Conservation (phyloP, 2,329 filamentous ascomycete genomes). For the Ophiostoma triangulosporum region DNA sequence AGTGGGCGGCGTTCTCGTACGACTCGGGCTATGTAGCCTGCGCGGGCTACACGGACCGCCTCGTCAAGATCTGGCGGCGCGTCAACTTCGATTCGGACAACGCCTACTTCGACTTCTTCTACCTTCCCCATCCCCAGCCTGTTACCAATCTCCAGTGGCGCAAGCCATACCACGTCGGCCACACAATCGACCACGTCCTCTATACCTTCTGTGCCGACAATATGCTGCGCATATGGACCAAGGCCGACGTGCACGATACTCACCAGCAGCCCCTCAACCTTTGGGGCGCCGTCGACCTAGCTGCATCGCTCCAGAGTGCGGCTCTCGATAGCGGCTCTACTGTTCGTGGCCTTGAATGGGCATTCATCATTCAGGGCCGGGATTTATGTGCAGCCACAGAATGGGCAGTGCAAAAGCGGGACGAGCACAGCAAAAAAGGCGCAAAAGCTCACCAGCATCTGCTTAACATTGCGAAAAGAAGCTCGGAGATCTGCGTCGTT, state of each 20-base stretch:
- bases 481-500: constrained; percentile 75
- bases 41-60: constrained; percentile 59
- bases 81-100: constrained; percentile 72
- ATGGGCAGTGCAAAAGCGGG: constrained; percentile 50
- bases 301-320: constrained; percentile 48
- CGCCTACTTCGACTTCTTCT: constrained; percentile 78
- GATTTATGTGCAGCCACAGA: constrained; percentile 71
- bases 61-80: constrained; percentile 88
- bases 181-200: constrained; percentile 71
- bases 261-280: constrained; percentile 56
- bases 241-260: constrained; percentile 52
- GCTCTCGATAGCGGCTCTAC: constrained; percentile 9
- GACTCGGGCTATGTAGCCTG: constrained; percentile 82
- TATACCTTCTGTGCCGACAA: constrained; percentile 82
- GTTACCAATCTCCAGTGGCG: constrained; percentile 85
- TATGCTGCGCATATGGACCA: constrained; percentile 69
- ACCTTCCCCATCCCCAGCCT: constrained; percentile 68
- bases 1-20: constrained; percentile 67
- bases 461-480: constrained; percentile 71
- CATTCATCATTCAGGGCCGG: constrained; percentile 70
- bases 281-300: constrained; percentile 69
- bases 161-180: constrained; percentile 59
- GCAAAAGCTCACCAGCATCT: constrained; percentile 70
- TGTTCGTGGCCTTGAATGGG: constrained; percentile 36
- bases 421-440: constrained; percentile 43